These are phyloP conservation scores for Krasilnikovozyma curviuscula DNA, from an alignment of 768 basidiomycete genomes.

Conservation along the genomic window DNA sequence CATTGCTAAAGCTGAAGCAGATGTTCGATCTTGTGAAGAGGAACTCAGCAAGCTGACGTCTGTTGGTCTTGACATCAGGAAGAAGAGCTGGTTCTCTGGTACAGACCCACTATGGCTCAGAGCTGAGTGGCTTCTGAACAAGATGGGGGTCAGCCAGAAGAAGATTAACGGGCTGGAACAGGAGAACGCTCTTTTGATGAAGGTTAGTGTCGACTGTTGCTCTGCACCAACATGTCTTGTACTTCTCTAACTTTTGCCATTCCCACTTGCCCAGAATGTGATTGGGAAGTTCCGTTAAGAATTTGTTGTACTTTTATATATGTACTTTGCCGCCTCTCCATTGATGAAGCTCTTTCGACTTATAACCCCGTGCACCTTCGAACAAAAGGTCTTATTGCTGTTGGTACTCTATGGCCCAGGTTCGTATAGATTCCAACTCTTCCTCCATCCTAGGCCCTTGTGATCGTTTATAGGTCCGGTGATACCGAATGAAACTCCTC, in stretches of 20 bases:
- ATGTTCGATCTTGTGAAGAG: conserved; percentile 50
- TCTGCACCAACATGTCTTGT: too few species aligned
- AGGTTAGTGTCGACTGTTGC: too few species aligned
- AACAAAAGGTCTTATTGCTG: too few species aligned
- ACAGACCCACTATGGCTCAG: conserved; percentile 27
- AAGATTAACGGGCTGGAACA: conserved; percentile 53
- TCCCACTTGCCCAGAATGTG: too few species aligned
- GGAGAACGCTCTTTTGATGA: too few species aligned
- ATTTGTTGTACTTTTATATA: too few species aligned
- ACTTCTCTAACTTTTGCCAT: too few species aligned
- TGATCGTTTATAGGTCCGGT: conserved; percentile 68
- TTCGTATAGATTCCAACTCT: conserved; percentile 15
- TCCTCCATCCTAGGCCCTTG: conserved; percentile 23
- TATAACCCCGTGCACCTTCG: too few species aligned
- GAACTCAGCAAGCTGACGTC: conserved; percentile 56
- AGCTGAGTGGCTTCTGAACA: conserved; percentile 47
- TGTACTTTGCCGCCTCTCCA: too few species aligned
- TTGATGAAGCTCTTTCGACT: too few species aligned
- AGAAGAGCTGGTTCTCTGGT: conserved; percentile 28
- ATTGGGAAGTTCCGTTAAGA: too few species aligned
- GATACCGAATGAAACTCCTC: conserved; percentile 69
- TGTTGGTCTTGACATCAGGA: conserved; percentile 40
- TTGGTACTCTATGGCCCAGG: too few species aligned
- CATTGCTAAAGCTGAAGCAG: conserved; percentile 36
- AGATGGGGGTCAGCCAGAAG: conserved; percentile 48